Percentiles rank a stretch among this genome's conserved stretches.
Evolutionary conservation across 257 asterid genomes (phyloP).

Genomic region (Przewalskia tangutica): DNA sequence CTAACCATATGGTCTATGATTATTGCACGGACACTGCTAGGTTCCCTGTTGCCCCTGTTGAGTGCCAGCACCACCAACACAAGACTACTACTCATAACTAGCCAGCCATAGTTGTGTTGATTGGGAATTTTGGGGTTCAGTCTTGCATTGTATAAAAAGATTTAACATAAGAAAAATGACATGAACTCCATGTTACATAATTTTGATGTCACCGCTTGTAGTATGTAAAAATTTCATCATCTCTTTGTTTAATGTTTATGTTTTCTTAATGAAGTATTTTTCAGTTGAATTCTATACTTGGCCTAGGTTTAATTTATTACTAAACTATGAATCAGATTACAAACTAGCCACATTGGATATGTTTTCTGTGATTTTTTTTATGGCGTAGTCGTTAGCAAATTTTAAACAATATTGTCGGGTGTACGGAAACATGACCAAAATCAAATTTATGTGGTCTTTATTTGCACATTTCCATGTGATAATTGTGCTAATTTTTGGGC

Average conservation of each 20-base stretch:
- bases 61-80: constrained; percentile 76
- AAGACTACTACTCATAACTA: not conserved
- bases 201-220: not conserved
- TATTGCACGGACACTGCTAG: constrained; percentile 61
- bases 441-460: not conserved
- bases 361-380: too few species aligned
- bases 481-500: not conserved
- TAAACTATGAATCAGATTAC: not conserved
- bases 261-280: not conserved
- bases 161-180: not conserved
- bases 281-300: not conserved
- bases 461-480: not conserved
- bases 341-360: not conserved
- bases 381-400: too few species aligned
- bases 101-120: not conserved
- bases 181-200: constrained; percentile 19
- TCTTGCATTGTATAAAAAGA: constrained; percentile 6
- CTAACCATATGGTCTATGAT: constrained; percentile 74
- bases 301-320: not conserved
- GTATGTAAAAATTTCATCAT: not conserved
- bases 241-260: not conserved
- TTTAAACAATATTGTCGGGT: not conserved
- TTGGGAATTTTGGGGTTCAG: not conserved
- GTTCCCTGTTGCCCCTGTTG: constrained; percentile 52
- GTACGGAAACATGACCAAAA: not conserved